Base-by-base conservation (phyloP, 192 early-diverging fungal genomes). In the Dispira simplex region DNA sequence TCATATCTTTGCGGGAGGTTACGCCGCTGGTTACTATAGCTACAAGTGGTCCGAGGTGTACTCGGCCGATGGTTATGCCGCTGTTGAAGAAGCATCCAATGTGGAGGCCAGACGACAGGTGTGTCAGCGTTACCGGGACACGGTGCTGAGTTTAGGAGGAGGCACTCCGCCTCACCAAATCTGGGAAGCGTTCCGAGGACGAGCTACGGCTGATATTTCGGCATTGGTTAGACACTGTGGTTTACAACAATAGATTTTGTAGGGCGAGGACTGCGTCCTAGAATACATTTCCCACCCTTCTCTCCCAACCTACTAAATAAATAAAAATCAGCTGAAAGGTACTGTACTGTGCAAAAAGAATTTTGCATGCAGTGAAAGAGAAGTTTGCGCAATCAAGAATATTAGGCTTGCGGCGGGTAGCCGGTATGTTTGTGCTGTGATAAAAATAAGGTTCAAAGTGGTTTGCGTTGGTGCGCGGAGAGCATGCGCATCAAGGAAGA, bases 1-100 rank as follows among this genome's bases (percentile, higher is more conserved):
- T 23, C 80, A 83, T 64, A 80, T 83, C 64, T 83, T 81, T 70
- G 80, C 73, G 0, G 78, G 78, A 20, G 79, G 76, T 0, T 83
- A 83, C 60, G 70, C 70, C 45, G 80, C 78, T 3, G 82, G 82
- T 0, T 83, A 83, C 62, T 83, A 83, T 62, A 71, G 80, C 14
- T 83, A 83, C 71, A 81, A 81, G 68, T 83, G 76, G 66, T 80
- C 78, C 16, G 79, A 83, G 62, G 76, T 77, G 0, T 83, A 79
- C 59, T 81, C 80, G 25, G 82, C 82, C 11, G 82, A 83, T 67
- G 80, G 77, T 0, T 83, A 81, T 70, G 80, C 74, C 8, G 79
- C 78, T 1, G 70, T 83, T 65, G 78, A 78, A 55, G 76, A 83
- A 69, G 74, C 75, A 23, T 6, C 11, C 0, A 46, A 68, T n/a